These are phyloP conservation scores for Colletotrichum tropicale DNA, from an alignment of 2,329 filamentous ascomycete species.

Conservation along the genomic window DNA sequence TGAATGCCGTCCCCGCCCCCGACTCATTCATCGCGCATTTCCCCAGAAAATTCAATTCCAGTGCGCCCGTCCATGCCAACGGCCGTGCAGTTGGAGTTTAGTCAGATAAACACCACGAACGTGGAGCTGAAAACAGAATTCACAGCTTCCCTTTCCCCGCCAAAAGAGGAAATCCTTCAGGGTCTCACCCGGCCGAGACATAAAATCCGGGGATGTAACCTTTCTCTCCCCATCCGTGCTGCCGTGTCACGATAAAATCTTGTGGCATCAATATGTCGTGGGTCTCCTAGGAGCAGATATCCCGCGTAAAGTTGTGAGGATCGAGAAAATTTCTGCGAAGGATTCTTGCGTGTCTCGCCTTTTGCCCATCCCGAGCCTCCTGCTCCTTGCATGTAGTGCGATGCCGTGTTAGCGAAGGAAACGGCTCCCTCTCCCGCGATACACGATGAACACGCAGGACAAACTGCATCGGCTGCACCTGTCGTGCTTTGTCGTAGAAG, in stretches of 20 bases:
- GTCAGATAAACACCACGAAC: neutral
- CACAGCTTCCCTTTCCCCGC: neutral
- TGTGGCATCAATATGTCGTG: neutral
- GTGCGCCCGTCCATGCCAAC: neutral
- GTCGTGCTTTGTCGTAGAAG: neutral
- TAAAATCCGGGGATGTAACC: neutral
- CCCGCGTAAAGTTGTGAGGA: neutral
- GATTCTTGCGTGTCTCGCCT: neutral
- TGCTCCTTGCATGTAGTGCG: neutral
- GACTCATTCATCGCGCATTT: neutral
- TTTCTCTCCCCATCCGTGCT: conserved; percentile 8
- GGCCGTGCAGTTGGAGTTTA: neutral
- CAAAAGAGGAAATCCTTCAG: neutral
- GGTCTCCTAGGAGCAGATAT: neutral
- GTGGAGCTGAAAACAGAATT: neutral
- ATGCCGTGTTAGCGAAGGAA: neutral
- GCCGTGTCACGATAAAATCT: neutral
- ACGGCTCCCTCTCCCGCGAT: neutral
- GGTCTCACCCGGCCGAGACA: neutral
- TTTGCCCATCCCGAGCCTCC: neutral
- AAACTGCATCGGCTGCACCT: neutral
- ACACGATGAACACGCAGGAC: neutral
- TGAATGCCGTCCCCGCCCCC: neutral
- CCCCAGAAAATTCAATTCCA: neutral
- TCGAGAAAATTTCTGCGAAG: neutral